A percentile compares a stretch with the other conserved stretches of the same genome.
Evolutionary conservation across 2,329 filamentous ascomycete genomes (phyloP).

Genomic region (Clarireedia sp.): DNA sequence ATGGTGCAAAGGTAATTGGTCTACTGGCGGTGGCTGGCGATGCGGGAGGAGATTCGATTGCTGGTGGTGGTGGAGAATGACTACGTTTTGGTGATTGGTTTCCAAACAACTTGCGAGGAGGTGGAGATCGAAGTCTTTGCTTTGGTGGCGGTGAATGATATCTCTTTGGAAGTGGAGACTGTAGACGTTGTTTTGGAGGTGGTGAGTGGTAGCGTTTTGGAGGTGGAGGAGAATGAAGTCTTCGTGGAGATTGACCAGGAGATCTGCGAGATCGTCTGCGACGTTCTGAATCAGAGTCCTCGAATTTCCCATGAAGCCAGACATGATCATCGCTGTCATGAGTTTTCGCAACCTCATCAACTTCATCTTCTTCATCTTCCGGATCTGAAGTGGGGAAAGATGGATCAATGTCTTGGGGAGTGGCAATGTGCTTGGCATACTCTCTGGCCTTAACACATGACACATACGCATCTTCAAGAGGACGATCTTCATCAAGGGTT

Average conservation of each 20-base stretch:
- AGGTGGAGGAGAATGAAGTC: conserved; percentile 48
- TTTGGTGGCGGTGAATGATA: conserved; percentile 31
- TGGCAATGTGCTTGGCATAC: conserved; percentile 68
- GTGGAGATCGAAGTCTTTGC: conserved; percentile 30
- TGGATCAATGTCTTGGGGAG: conserved; percentile 96
- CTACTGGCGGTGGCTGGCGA: conserved; percentile 44
- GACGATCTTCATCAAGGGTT: conserved; percentile 89
- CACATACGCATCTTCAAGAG: conserved; percentile 88
- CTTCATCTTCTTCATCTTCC: conserved; percentile 74
- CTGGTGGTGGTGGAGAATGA: conserved; percentile 60
- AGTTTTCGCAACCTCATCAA: conserved; percentile 47
- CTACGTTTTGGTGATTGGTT: conserved; percentile 39
- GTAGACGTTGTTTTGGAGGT: conserved; percentile 31
- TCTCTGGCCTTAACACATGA: conserved; percentile 75
- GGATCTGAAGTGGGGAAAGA: conserved; percentile 94
- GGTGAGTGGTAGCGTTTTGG: conserved; percentile 33
- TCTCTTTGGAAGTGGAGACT: conserved; percentile 30
- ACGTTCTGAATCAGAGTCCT: conserved; percentile 55
- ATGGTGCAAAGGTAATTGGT: conserved; percentile 37
- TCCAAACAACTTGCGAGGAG: conserved; percentile 30
- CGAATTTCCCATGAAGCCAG: conserved; percentile 66
- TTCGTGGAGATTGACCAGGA: conserved; percentile 51
- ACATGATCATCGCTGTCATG: conserved; percentile 60
- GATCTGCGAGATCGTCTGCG: conserved; percentile 39
- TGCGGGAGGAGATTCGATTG: conserved; percentile 40